Evolutionary conservation across 2,329 filamentous ascomycete species (phyloP), one percentile per base, ranked within the genome.

Genomic region (Boeremia exigua): DNA sequence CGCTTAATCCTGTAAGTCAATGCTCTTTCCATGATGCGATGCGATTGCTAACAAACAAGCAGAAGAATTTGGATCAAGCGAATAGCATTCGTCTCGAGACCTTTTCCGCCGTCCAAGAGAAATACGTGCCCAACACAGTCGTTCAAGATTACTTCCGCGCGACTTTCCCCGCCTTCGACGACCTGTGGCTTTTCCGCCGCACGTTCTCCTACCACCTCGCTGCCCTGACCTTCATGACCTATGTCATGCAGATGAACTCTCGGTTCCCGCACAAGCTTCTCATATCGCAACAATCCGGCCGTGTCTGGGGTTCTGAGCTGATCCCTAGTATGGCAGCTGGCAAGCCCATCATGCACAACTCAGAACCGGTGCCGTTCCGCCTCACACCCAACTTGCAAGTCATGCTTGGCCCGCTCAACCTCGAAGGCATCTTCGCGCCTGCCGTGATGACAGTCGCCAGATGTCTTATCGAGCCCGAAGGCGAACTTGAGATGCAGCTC

Each of bases 161-260:
- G 63, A 90, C 88, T 5, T 98, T 95, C 78, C 90, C 92, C 28
- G 89, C 91, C 60, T 99, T 91, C 76, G 86, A 90, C 40, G 93
- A 97, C 69, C 97, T 98, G 82, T 99, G 94, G 92, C 85, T 99
- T 54, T 99, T 99, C 91, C 90, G 95, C 56, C 88, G 93, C 56
- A 93, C 96, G 63, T 96, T 99, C 79, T 90, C 92, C 19, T 97
- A 98, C 80, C 95, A 99, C 78, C 88, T 96, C 59, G 94, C 95
- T 17, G 87, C 93, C 1, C 84, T 98, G 61, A 96, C 95, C 1
- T 99, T 99, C 79, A 96, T 99, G 90, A 98, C 95, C 4, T 99
- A 98, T 73, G 89, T 97, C 56, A 89, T 99, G 80, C 94, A 94
- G 79, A 98, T 99, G 87, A 92, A 94, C 73, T 92, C 92, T 74